Conservation (phyloP, 345 rosid species). For the Eucalyptus curtisii region DNA sequence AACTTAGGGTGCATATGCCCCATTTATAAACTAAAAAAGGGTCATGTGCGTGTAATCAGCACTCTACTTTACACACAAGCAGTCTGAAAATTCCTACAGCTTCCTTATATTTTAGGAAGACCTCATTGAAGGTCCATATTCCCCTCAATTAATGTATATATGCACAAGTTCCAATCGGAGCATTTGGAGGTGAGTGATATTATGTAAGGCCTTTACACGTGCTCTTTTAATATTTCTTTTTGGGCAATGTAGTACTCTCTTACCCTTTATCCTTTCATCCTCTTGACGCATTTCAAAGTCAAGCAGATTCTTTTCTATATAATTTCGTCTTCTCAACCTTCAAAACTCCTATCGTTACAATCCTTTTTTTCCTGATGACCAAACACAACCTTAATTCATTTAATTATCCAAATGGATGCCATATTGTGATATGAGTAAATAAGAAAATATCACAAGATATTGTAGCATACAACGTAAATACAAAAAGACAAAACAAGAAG, state of each 20-base stretch:
- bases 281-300: not conserved
- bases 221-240: not conserved
- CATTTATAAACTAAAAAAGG: not conserved
- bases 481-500: rapidly evolving
- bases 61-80: not conserved
- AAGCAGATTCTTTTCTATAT: not conserved
- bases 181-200: not conserved
- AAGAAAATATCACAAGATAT: not conserved
- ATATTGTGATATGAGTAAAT: not conserved
- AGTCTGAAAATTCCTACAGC: not conserved
- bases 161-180: not conserved
- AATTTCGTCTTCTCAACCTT: not conserved
- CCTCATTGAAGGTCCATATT: not conserved
- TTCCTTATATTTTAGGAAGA: not conserved
- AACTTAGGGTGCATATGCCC: not conserved
- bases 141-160: rapidly evolving
- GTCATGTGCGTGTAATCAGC: not conserved
- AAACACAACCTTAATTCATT: too few species aligned
- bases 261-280: not conserved
- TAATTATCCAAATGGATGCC: not conserved
- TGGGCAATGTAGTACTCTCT: not conserved
- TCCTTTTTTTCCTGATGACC: not conserved
- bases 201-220: not conserved
- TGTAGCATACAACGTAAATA: not conserved
- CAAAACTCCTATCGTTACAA: not conserved